A percentile compares a stretch with the other conserved stretches of the same genome.
These are phyloP conservation scores for Lyophyllum shimeji DNA, from an alignment of 768 basidiomycete species.

Conservation along the genomic window DNA sequence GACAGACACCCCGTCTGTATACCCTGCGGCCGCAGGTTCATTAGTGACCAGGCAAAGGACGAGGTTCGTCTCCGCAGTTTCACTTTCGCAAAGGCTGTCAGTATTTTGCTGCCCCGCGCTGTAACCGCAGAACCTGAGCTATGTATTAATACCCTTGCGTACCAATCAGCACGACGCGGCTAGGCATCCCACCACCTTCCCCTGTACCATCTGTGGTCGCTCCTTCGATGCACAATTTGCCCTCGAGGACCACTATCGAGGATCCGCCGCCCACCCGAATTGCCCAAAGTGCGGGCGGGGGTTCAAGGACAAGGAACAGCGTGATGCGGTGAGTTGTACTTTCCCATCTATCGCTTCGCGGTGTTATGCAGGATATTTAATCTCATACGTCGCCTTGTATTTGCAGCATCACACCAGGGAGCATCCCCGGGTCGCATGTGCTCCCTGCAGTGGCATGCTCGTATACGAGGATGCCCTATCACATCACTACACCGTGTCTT, in stretches of 20 bases:
- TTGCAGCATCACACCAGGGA: conserved; percentile 30
- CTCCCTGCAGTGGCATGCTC: conserved; percentile 22
- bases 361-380: not conserved
- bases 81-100: not conserved
- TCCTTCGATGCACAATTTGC: conserved; percentile 34
- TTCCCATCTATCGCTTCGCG: not conserved
- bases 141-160: not conserved
- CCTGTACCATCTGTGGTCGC: conserved; percentile 34
- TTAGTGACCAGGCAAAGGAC: not conserved
- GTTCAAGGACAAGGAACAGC: conserved; percentile 30
- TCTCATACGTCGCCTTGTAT: not conserved
- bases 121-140: not conserved
- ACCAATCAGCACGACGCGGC: conserved; percentile 35
- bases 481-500: not conserved
- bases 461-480: conserved; percentile 28
- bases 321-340: conserved; percentile 30
- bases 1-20: conserved; percentile 8
- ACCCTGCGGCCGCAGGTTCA: conserved; percentile 9
- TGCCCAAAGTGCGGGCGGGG: conserved; percentile 44
- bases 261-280: conserved; percentile 43
- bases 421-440: conserved; percentile 24
- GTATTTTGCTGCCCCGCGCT: too few relatives aligned
- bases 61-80: conserved; percentile 1
- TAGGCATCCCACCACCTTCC: conserved; percentile 39
- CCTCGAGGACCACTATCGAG: conserved; percentile 46